These are phyloP conservation scores for Auriscalpium vulgare DNA, from an alignment of 768 basidiomycete species.

Conservation along the genomic window DNA sequence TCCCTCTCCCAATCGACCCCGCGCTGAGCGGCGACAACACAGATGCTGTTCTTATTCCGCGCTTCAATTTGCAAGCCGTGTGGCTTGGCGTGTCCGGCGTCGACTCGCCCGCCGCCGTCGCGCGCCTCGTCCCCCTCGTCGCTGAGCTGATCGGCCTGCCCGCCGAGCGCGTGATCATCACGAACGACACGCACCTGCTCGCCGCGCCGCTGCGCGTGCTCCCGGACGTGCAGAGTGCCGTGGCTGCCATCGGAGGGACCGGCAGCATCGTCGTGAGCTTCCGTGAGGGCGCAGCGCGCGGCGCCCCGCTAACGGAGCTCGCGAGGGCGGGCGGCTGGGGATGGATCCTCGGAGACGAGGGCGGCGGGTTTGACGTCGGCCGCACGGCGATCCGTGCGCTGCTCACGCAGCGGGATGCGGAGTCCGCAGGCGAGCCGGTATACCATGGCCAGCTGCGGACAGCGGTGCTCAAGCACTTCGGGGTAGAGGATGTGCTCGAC, in stretches of 20 bases:
- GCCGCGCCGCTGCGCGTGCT: constrained; percentile 67
- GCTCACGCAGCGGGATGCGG: constrained; percentile 44
- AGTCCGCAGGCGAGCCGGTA: constrained; percentile 22
- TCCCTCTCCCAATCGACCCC: constrained; percentile 4
- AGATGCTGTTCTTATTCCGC: neutral
- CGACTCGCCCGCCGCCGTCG: constrained; percentile 60
- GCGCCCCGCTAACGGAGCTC: neutral
- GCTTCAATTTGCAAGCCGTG: constrained; percentile 49
- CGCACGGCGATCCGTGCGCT: constrained; percentile 68
- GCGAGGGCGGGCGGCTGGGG: constrained; percentile 3
- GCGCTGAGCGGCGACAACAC: neutral
- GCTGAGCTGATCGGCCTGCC: constrained; percentile 54
- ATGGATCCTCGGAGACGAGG: constrained; percentile 34
- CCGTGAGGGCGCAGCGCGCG: constrained; percentile 22
- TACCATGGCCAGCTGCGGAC: constrained; percentile 29
- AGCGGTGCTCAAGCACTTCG: constrained; percentile 47
- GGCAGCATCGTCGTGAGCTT: constrained; percentile 73
- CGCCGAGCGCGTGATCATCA: constrained; percentile 43
- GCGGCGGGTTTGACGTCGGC: constrained; percentile 75
- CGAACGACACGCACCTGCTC: constrained; percentile 82
- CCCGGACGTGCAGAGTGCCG: constrained; percentile 49
- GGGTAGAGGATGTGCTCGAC: constrained; percentile 49
- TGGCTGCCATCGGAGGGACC: constrained; percentile 76
- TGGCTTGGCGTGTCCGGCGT: constrained; percentile 85
- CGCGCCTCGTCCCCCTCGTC: constrained; percentile 44